These are phyloP conservation scores for Neurospora sp. DNA, from an alignment of 495 filamentous ascomycete genomes.

Conservation along the genomic window DNA sequence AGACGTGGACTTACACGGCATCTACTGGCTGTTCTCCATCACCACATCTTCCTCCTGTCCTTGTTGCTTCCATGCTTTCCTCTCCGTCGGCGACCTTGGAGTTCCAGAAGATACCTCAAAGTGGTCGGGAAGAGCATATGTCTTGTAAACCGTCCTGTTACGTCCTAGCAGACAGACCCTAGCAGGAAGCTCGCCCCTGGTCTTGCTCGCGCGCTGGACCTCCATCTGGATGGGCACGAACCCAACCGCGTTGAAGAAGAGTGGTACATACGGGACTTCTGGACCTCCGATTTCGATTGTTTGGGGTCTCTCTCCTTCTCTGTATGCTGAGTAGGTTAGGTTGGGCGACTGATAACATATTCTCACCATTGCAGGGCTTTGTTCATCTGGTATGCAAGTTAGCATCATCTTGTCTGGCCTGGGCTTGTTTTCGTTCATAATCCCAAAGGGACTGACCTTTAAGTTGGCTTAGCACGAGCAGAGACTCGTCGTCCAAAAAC, in stretches of 20 bases:
- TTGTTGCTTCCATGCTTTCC: not conserved
- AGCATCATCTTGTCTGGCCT: not conserved
- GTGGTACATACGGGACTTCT: constrained; percentile 1
- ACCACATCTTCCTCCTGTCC: not conserved
- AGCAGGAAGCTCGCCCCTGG: constrained; percentile 26
- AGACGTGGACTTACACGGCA: not conserved
- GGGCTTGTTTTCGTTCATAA: not conserved
- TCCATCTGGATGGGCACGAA: constrained; percentile 40
- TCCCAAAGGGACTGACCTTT: constrained; percentile 18
- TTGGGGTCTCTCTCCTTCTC: not conserved
- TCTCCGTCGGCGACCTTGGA: not conserved
- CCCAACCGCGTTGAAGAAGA: constrained; percentile 20
- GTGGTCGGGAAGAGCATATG: constrained; percentile 27
- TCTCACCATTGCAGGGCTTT: constrained; percentile 6
- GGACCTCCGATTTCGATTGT: not conserved
- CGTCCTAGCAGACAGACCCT: constrained; percentile 36
- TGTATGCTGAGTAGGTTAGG: constrained; percentile 6
- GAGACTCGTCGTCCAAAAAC: constrained; percentile 31
- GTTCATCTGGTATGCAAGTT: constrained; percentile 11
- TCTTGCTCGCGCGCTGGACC: constrained; percentile 23
- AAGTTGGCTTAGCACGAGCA: constrained; percentile 34
- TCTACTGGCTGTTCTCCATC: not conserved
- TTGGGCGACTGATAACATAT: constrained; percentile 6
- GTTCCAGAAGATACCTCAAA: constrained; percentile 2
- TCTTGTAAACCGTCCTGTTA: constrained; percentile 31